Percentiles rank a stretch among this genome's conserved stretches.
These are phyloP conservation scores for Paspalum vaginatum DNA, from an alignment of 176 grass and related monocot species.

Conservation along the genomic window DNA sequence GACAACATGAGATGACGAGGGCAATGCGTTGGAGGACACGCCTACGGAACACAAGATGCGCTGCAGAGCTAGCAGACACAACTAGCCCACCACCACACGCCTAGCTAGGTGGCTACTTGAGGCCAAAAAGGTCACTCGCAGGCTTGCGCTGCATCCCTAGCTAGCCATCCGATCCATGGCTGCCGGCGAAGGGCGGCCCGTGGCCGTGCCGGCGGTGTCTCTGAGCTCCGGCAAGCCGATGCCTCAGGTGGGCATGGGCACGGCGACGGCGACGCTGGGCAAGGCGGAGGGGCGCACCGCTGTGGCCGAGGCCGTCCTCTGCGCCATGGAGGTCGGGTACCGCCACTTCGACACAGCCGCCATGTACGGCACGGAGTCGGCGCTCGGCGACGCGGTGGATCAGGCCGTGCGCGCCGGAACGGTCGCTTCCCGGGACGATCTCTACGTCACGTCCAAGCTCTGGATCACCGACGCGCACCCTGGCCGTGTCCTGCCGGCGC, in stretches of 20 bases:
- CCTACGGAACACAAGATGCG: no score
- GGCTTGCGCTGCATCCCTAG: no score
- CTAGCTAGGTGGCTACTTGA: no score
- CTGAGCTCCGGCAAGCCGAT: conserved; percentile 25
- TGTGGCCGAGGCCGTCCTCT: conserved; percentile 3
- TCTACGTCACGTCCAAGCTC: conserved; percentile 54
- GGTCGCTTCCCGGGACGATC: conserved; percentile 15
- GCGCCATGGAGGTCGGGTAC: conserved; percentile 37
- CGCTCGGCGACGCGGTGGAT: conserved; percentile 17
- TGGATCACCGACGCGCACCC: conserved; percentile 37
- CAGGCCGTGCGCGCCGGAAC: background rate
- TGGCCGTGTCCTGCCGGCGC: conserved; percentile 27
- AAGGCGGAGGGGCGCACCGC: background rate
- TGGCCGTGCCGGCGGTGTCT: background rate
- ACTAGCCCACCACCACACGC: no score
- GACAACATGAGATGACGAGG: no score
- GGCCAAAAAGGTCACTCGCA: no score
- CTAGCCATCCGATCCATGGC: no score
- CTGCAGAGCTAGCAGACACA: no score
- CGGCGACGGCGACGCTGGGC: background rate
- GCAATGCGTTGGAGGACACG: no score
- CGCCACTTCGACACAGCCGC: conserved; percentile 50
- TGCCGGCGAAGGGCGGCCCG: no score
- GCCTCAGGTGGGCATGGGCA: conserved; percentile 45
- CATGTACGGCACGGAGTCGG: conserved; percentile 17